phyloP scores from a whole-genome alignment of 306 rosid species.

The Acacia confusa region DNA sequence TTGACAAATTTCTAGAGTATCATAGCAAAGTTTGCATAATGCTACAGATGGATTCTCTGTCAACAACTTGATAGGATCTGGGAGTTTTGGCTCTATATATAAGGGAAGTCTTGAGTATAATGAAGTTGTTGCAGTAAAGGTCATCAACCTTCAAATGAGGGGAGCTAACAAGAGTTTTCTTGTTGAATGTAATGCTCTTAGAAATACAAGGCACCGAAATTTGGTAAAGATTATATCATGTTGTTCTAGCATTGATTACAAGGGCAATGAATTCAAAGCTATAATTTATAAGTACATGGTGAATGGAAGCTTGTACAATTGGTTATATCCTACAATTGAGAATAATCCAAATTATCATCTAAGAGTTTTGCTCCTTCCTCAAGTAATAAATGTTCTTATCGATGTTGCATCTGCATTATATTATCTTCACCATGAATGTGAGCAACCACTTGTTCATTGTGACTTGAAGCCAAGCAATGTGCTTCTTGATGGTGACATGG shows the following conservation, averaged over 20 bases:
- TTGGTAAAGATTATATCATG: neutral
- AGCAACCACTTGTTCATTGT: neutral
- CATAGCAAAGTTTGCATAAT: neutral
- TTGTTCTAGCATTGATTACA: neutral
- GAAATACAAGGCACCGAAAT: neutral
- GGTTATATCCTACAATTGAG: neutral
- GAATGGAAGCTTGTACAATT: neutral
- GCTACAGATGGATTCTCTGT: neutral
- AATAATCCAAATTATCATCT: neutral
- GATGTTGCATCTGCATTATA: neutral
- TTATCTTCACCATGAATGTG: neutral
- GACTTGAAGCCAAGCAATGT: neutral
- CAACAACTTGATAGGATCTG: neutral
- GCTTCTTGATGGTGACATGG: neutral
- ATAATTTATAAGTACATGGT: neutral
- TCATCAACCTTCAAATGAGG: neutral
- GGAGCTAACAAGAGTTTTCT: neutral
- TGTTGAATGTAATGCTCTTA: neutral
- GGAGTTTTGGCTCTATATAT: neutral
- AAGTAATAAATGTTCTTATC: neutral
- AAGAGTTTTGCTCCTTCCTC: neutral
- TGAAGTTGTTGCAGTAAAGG: neutral
- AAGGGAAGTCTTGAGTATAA: neutral
- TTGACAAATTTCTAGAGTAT: neutral
- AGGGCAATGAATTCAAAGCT: neutral